Evolutionary conservation across 495 filamentous ascomycete genomes (phyloP), one percentile per base, ranked within the genome.

Genomic region (Choiromyces venosus): DNA sequence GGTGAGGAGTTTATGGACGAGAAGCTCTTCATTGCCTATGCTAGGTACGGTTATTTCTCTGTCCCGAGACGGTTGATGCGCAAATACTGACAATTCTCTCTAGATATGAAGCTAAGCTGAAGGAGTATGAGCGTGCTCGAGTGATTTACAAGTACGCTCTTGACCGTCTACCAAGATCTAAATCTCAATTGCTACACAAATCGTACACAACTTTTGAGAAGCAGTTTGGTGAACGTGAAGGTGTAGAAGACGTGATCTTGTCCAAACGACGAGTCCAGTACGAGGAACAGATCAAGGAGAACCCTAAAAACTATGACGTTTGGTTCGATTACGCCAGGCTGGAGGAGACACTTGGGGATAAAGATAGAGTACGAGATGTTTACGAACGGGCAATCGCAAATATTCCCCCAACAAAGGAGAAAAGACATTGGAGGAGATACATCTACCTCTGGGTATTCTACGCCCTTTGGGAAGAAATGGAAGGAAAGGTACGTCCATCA

Each of bases 391-490:
- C 96, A 1, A 97, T 99, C 79, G 94, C 95, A 37, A 95, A 99
- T 78, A 89, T 98, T 14, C 95, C 95, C 21, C 95, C 95, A 14
- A 96, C 92, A 4, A 92, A 96, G 77, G 95, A 98, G 83, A 99
- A 99, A 85, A 88, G 95, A 46, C 94, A 98, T 83, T 99, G 95
- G 95, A 87, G 95, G 72, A 86, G 95, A 36, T 99, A 99, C 81
- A 96, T 99, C 74, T 99, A 97, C 82, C 87, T 99, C 4, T 99
- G 94, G 91, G 88, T 97, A 65, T 97, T 97, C 84, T 99, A 99
- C 83, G 95, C 96, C 1, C 83, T 97, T 25, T 98, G 90, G 89
- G 94, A 97, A 82, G 95, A 98, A 80, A 88, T 90, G 85, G 90
- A 93, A 71, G 87, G 88, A 36, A 90, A 91, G 68, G 74, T 76